phyloP scores from a whole-genome alignment of 495 filamentous ascomycete species.

The Aspergillus incahuasiensis region DNA sequence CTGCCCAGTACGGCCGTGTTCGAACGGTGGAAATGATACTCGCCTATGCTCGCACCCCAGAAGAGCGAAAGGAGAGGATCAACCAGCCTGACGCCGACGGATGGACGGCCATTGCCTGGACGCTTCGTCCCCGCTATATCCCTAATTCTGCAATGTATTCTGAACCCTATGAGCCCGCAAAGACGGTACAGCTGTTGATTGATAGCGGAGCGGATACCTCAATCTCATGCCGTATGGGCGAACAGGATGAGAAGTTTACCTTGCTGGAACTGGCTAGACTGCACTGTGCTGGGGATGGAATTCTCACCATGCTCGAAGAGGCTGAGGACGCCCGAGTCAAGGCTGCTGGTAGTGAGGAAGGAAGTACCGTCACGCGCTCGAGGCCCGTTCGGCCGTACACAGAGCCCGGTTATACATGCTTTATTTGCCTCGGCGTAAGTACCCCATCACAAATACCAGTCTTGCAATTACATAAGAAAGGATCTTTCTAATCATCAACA shows the following conservation, averaged over 20 bases:
- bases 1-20: not conserved
- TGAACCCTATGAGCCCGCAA: not conserved
- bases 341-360: too few relatives aligned
- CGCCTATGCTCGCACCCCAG: not conserved
- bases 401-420: not conserved
- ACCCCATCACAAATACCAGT: not conserved
- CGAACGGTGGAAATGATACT: not conserved
- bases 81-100: not conserved
- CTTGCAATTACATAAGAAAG: too few relatives aligned
- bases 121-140: not conserved
- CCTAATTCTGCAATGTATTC: not conserved
- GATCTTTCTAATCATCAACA: not conserved
- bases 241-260: not conserved
- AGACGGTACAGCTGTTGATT: not conserved
- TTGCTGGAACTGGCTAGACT: not conserved
- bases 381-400: too few relatives aligned
- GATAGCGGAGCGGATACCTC: not conserved
- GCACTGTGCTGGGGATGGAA: not conserved
- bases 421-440: not conserved
- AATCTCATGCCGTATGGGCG: not conserved
- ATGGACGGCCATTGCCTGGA: constrained; percentile 1
- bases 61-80: not conserved
- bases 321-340: not conserved
- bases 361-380: too few relatives aligned
- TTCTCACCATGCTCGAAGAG: not conserved